A percentile compares a stretch with the other conserved stretches of the same genome.
These are phyloP conservation scores for Aspergillus piperis DNA, from an alignment of 2,329 filamentous ascomycete species.

Conservation along the genomic window DNA sequence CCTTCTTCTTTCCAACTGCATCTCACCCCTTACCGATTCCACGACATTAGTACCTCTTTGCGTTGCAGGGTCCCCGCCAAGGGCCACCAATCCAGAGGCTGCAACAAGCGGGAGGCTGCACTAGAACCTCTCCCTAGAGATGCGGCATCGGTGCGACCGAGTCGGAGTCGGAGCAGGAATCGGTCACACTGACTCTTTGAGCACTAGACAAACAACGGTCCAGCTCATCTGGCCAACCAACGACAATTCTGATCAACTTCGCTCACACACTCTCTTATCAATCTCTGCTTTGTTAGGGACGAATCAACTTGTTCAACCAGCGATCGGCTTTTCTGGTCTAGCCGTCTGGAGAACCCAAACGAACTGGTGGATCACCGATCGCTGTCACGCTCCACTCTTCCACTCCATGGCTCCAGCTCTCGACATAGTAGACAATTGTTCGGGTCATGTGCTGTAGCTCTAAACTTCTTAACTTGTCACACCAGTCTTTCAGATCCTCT, in stretches of 20 bases:
- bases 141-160: not conserved
- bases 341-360: not conserved
- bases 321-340: not conserved
- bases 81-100: not conserved
- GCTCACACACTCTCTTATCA: not conserved
- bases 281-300: no score
- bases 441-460: no score
- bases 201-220: no score
- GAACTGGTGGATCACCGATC: not conserved
- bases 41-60: no score
- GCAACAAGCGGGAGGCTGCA: not conserved
- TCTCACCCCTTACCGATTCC: no score
- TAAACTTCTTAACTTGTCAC: no score
- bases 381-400: not conserved
- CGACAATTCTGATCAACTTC: not conserved
- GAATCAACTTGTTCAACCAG: not conserved
- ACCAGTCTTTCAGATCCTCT: no score
- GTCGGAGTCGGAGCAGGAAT: slow-evolving; percentile 12
- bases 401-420: not conserved
- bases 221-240: not conserved
- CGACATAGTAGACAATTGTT: no score
- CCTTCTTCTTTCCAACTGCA: no score
- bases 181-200: not conserved
- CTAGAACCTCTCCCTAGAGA: not conserved
- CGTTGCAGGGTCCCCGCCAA: not conserved